These are phyloP conservation scores for Aspergillus brunneoviolaceus DNA, from an alignment of 2,329 filamentous ascomycete species.

Conservation along the genomic window DNA sequence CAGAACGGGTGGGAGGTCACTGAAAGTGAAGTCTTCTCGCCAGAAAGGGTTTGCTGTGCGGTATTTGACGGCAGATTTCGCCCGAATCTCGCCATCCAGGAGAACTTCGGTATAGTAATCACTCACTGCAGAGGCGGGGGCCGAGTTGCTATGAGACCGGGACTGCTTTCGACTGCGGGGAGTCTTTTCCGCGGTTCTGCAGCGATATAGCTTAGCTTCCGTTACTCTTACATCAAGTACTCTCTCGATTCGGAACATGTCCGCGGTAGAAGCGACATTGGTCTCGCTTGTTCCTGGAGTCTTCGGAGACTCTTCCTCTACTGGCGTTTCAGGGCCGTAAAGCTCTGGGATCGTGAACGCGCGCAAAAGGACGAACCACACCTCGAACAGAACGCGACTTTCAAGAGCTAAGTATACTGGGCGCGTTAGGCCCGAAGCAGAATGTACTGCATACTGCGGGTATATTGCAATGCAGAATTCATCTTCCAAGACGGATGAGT, in stretches of 20 bases:
- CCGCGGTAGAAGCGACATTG: slow-evolving; percentile 43
- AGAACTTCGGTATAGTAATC: slow-evolving; percentile 52
- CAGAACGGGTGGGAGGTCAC: slow-evolving; percentile 49
- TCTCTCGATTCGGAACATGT: slow-evolving; percentile 68
- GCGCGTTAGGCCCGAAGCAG: slow-evolving; percentile 73
- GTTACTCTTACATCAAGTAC: slow-evolving; percentile 60
- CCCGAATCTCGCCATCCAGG: slow-evolving; percentile 50
- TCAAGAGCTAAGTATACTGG: slow-evolving; percentile 88
- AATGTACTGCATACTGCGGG: slow-evolving; percentile 79
- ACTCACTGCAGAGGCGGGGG: slow-evolving; percentile 31
- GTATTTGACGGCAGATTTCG: slow-evolving; percentile 49
- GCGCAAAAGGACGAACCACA: slow-evolving; percentile 90
- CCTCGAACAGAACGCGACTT: slow-evolving; percentile 86
- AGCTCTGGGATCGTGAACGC: slow-evolving; percentile 91
- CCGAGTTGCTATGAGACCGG: slow-evolving; percentile 29
- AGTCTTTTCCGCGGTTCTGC: slow-evolving; percentile 32
- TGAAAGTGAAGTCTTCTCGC: slow-evolving; percentile 50
- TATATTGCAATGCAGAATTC: slow-evolving; percentile 95
- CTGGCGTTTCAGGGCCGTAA: slow-evolving; percentile 63
- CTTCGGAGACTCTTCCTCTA: slow-evolving; percentile 45
- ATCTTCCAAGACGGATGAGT: slow-evolving; percentile 85
- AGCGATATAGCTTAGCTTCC: slow-evolving; percentile 57
- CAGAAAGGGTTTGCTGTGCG: slow-evolving; percentile 50
- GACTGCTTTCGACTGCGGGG: slow-evolving; percentile 36
- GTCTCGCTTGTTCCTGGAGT: slow-evolving; percentile 28